Evolutionary conservation across 2,329 filamentous ascomycete genomes (phyloP).

Genomic region (Trichoderma semiorbis): DNA sequence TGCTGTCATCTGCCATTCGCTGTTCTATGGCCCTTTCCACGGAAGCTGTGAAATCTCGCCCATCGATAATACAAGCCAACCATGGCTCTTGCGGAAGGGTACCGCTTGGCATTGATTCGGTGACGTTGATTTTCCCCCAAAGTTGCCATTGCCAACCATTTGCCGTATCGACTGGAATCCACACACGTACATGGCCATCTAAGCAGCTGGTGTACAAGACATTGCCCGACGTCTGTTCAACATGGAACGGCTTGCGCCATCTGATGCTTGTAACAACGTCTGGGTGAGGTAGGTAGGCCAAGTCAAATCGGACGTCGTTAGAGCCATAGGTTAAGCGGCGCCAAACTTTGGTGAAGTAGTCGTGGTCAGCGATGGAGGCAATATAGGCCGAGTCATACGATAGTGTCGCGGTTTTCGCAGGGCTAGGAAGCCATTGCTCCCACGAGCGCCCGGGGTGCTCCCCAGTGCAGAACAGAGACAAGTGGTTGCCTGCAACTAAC

Average conservation of each 20-base stretch:
- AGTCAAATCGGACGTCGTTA: conserved; percentile 82
- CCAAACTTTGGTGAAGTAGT: conserved; percentile 90
- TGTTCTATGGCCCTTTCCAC: conserved; percentile 71
- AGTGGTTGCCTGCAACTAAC: conserved; percentile 66
- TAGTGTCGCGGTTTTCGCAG: conserved; percentile 69
- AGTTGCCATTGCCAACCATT: conserved; percentile 70
- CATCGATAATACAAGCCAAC: conserved; percentile 74
- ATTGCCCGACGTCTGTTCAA: conserved; percentile 77
- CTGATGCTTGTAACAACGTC: conserved; percentile 74
- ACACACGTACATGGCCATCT: conserved; percentile 77
- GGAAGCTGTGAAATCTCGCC: conserved; percentile 72
- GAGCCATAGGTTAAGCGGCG: conserved; percentile 78
- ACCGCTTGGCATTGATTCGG: conserved; percentile 60
- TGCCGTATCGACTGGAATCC: conserved; percentile 73
- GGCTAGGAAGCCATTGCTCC: conserved; percentile 69
- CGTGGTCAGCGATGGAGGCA: conserved; percentile 73
- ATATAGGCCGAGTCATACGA: conserved; percentile 87
- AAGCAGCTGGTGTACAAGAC: conserved; percentile 85
- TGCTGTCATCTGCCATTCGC: conserved; percentile 51
- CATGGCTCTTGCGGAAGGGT: conserved; percentile 24
- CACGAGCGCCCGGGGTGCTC: conserved; percentile 59
- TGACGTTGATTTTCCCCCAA: conserved; percentile 77
- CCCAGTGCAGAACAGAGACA: conserved; percentile 64
- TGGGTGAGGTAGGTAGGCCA: conserved; percentile 85
- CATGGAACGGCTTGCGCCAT: conserved; percentile 77